phyloP scores from a whole-genome alignment of 2,329 filamentous ascomycete genomes.

The Fusarium longipes region DNA sequence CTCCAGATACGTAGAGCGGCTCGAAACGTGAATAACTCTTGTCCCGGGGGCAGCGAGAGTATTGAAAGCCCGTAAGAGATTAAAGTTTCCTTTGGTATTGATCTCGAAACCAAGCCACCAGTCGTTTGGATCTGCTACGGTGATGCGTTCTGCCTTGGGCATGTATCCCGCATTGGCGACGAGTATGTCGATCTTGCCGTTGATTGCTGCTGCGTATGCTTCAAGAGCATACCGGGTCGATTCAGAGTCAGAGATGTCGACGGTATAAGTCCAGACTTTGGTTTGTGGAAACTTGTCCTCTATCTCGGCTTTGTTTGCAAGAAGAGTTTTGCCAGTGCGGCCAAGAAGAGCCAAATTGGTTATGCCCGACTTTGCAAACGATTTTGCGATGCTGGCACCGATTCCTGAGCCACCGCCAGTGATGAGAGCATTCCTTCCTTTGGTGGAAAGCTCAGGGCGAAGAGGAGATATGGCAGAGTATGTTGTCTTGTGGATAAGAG shows the following conservation, averaged over 20 bases:
- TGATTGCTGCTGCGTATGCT: constrained; percentile 32
- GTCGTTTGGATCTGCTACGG: constrained; percentile 34
- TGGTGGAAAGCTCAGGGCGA: constrained; percentile 52
- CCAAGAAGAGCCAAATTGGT: constrained; percentile 55
- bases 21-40: constrained; percentile 43
- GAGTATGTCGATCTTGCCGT: constrained; percentile 53
- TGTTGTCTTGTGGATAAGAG: constrained; percentile 32
- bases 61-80: constrained; percentile 46
- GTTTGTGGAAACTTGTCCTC: constrained; percentile 65
- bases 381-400: constrained; percentile 70
- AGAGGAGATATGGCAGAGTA: constrained; percentile 51
- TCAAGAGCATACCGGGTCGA: constrained; percentile 28
- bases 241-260: constrained; percentile 48
- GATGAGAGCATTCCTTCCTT: constrained; percentile 66
- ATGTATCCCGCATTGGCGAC: constrained; percentile 50
- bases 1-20: constrained; percentile 39
- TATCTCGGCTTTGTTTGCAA: constrained; percentile 45
- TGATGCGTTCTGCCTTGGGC: constrained; percentile 22
- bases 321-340: constrained; percentile 51
- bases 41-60: constrained; percentile 43
- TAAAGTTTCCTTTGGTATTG: constrained; percentile 48
- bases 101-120: constrained; percentile 48
- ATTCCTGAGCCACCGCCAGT: constrained; percentile 73
- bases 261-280: constrained; percentile 53
- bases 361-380: constrained; percentile 60